A percentile compares a stretch with the other conserved stretches of the same genome.
These are phyloP conservation scores for Solanum hybrid DNA, from an alignment of 305 asterid genomes.

Conservation along the genomic window DNA sequence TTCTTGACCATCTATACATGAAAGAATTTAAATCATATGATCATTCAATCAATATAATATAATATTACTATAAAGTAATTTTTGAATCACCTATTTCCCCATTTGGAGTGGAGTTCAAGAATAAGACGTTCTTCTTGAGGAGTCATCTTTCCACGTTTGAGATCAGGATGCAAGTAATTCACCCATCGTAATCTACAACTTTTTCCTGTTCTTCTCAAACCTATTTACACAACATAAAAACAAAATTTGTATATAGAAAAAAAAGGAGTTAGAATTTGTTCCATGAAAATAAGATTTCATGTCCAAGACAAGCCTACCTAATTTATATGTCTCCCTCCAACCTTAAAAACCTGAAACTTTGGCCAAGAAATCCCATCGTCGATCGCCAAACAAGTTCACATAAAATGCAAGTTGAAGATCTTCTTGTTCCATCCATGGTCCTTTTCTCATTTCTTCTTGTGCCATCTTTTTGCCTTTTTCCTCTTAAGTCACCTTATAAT, in stretches of 20 bases:
- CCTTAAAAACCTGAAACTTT: slow-evolving; percentile 96
- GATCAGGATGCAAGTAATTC: slow-evolving; percentile 79
- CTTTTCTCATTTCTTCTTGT: slow-evolving; percentile 41
- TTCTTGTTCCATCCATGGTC: slow-evolving; percentile 91
- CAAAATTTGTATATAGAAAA: background rate
- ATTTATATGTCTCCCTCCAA: slow-evolving; percentile 70
- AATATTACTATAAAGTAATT: too few species aligned
- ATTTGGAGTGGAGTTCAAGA: slow-evolving; percentile 65
- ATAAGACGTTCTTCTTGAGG: slow-evolving; percentile 66
- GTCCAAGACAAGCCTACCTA: slow-evolving; percentile 86
- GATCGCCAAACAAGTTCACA: slow-evolving; percentile 77
- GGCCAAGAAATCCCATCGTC: slow-evolving; percentile 94
- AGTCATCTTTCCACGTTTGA: slow-evolving; percentile 70
- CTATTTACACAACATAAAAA: slow-evolving; percentile 17
- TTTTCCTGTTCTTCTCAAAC: slow-evolving; percentile 79
- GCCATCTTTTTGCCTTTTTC: slow-evolving; percentile 11
- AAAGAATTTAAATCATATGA: background rate
- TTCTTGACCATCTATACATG: slow-evolving; percentile 71
- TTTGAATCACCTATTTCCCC: slow-evolving; percentile 41
- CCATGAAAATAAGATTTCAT: slow-evolving; percentile 19
- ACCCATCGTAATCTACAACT: slow-evolving; percentile 96
- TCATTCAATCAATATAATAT: background rate
- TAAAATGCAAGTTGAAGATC: slow-evolving; percentile 56
- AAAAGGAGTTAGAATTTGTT: slow-evolving; percentile 24
- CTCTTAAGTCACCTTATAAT: background rate